Base-by-base conservation (phyloP, 768 basidiomycete genomes). In the Tephrocybe sp. region DNA sequence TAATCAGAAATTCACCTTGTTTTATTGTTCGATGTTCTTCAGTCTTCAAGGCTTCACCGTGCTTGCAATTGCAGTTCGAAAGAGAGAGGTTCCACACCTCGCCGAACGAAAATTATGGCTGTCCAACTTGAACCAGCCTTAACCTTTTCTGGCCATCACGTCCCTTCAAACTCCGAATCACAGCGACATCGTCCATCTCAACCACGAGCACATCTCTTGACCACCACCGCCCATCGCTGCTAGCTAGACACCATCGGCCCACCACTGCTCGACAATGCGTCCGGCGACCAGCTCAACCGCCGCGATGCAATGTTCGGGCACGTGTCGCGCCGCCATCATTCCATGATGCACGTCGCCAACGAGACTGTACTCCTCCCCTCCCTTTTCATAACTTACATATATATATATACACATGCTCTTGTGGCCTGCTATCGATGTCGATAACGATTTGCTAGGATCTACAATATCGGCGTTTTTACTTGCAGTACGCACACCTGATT, bases 91-190 rank as follows among this genome's bases (percentile, higher is more conserved):
- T 41, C 45, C 40, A 28, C 37, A 40, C 45, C 47, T 51, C 48
- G 14, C 48, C 48, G 33, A 51, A 48, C 41, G 50, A 56, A 53
- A 58, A 57, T 54, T 57, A 44, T 43, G 47, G 45, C 56, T 59
- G 55, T 57, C 56, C 53, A 46, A 54, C 51, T 56, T 44, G 41
- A 52, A 56, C 44, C 50, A 42, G 48, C 12, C 26, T 49, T 53
- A 56, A 38, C 54, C 60, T 50, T 65, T 58, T 59, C 54, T 36
- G 49, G 50, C 54, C 52, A 58, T 59, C 58, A 59, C 56, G 42
- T 41, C 50, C 48, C 45, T 59, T 68, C 54, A 65, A 66, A 64
- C 69, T 68, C 70, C 68, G 67, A 49, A 52, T 46, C 51, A 46
- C 51, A 38, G 9, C 4, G 34, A 36, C 38, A 6, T 21, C 18